Conservation (phyloP, 352 stramenopile species). For the Phytophthora litchii region DNA sequence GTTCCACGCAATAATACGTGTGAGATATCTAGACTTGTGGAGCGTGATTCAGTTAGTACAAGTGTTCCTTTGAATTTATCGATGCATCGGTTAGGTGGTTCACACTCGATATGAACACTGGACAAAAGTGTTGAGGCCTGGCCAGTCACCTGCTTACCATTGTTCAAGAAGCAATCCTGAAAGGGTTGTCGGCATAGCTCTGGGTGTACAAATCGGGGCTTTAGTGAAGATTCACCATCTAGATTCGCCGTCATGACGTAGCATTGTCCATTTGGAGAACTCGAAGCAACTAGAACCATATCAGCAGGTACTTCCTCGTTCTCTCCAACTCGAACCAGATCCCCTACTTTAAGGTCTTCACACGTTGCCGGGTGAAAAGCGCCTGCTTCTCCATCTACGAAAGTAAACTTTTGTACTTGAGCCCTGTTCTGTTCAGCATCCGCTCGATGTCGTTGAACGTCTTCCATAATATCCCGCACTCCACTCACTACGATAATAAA, state of each 20-base stretch:
- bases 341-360: conserved; percentile 73
- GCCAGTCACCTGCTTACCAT: conserved; percentile 32
- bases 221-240: conserved; percentile 90
- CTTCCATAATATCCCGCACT: conserved; percentile 81
- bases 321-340: conserved; percentile 78
- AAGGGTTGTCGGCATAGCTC: conserved; percentile 36
- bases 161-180: conserved; percentile 24
- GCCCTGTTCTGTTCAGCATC: conserved; percentile 70
- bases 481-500: conserved; percentile 89
- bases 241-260: conserved; percentile 89
- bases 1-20: conserved; percentile 79
- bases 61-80: conserved; percentile 87
- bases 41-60: conserved; percentile 15
- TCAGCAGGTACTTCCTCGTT: conserved; percentile 78
- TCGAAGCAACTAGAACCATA: conserved; percentile 66
- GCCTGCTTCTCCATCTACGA: conserved; percentile 18
- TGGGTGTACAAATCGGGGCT: conserved; percentile 67
- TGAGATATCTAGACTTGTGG: conserved; percentile 58
- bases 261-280: conserved; percentile 60
- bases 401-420: conserved; percentile 31
- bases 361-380: conserved; percentile 37
- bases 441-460: conserved; percentile 74
- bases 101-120: conserved; percentile 40
- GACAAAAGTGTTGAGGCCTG: conserved; percentile 16
- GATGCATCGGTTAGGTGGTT: conserved; percentile 62